These are phyloP conservation scores for Cercospora berteroae DNA, from an alignment of 2,329 filamentous ascomycete species.

Conservation along the genomic window DNA sequence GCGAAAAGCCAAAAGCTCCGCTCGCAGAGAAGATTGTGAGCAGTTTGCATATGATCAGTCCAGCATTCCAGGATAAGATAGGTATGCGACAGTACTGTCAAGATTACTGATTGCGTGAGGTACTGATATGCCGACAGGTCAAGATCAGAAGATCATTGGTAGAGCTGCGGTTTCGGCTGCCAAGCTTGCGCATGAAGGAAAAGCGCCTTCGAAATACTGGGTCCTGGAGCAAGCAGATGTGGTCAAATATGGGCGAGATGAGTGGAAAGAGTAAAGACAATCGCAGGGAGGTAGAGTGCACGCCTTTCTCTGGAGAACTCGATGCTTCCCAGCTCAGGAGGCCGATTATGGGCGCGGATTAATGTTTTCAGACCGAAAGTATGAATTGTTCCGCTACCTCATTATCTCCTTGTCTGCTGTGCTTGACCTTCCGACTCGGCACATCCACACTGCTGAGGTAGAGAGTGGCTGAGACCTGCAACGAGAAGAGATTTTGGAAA, in stretches of 20 bases:
- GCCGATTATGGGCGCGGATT: no score
- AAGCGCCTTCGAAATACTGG: constrained; percentile 24
- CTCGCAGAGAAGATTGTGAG: constrained; percentile 27
- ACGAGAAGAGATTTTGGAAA: not conserved
- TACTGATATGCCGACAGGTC: constrained; percentile 13
- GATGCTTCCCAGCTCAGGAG: no score
- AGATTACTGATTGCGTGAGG: not conserved
- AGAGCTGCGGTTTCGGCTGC: constrained; percentile 21
- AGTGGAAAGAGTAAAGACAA: constrained; percentile 21
- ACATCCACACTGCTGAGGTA: no score
- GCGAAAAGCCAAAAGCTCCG: constrained; percentile 23
- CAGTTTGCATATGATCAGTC: constrained; percentile 20
- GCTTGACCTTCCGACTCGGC: no score
- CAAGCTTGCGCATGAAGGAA: constrained; percentile 20
- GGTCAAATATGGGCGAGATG: constrained; percentile 18
- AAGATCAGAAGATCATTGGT: constrained; percentile 24
- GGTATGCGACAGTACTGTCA: constrained; percentile 5
- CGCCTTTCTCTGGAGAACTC: no score
- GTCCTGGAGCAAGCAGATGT: constrained; percentile 24
- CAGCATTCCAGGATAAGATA: constrained; percentile 18
- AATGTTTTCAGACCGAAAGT: no score
- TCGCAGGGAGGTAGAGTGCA: no score
- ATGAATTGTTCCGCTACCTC: no score
- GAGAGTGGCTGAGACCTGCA: no score
- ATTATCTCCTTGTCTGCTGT: no score